Conservation (phyloP, 2,329 filamentous ascomycete genomes). For the Rhynchosporium graminicola region DNA sequence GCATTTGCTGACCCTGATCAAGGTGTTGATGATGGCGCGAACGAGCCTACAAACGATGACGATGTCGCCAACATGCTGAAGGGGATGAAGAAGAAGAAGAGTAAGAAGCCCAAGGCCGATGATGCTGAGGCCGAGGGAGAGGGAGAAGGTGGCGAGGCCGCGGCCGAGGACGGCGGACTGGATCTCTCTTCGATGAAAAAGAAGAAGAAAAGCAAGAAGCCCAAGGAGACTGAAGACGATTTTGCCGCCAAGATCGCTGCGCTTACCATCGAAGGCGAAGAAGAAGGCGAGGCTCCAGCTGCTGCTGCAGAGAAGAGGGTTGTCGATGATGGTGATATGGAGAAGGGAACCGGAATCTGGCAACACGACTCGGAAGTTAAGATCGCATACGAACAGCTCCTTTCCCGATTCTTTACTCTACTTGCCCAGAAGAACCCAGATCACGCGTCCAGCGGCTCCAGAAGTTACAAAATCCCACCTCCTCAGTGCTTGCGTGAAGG, state of each 20-base stretch:
- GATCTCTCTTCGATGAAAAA: conserved; percentile 45
- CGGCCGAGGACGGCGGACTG: conserved; percentile 50
- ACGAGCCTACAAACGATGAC: conserved; percentile 44
- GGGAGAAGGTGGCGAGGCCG: conserved; percentile 58
- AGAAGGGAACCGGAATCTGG: conserved; percentile 43
- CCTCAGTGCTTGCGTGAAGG: conserved; percentile 99
- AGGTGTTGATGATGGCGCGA: conserved; percentile 42
- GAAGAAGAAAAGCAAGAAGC: conserved; percentile 43
- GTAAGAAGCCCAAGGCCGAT: conserved; percentile 71
- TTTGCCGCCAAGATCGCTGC: conserved; percentile 41
- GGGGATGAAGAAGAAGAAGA: conserved; percentile 82
- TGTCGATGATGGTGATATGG: conserved; percentile 40
- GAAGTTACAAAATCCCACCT: conserved; percentile 98
- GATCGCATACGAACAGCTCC: conserved; percentile 82
- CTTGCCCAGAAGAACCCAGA: conserved; percentile 97
- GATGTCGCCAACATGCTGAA: conserved; percentile 69
- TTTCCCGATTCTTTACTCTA: conserved; percentile 91
- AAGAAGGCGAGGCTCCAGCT: conserved; percentile 31
- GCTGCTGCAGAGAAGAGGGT: conserved; percentile 30
- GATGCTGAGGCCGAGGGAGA: conserved; percentile 63
- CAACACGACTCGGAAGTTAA: conserved; percentile 43
- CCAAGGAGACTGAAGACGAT: conserved; percentile 40
- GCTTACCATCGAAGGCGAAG: conserved; percentile 39
- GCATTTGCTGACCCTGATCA: conserved; percentile 53
- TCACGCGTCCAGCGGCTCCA: conserved; percentile 81